phyloP scores from a whole-genome alignment of 2,329 filamentous ascomycete species.

The Colletotrichum sojae region DNA sequence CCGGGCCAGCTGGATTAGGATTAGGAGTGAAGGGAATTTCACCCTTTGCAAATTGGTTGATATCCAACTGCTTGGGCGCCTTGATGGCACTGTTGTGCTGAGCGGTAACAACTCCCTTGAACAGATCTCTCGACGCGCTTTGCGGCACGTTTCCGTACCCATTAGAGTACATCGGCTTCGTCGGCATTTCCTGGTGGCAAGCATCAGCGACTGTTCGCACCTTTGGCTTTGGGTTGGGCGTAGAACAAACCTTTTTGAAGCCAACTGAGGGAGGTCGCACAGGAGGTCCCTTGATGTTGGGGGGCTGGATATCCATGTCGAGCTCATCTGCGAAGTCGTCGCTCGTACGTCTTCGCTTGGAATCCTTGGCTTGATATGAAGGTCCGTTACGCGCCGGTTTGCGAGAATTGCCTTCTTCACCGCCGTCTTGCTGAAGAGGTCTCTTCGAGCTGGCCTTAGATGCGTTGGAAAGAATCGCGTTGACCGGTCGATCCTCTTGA shows the following conservation, averaged over 20 bases:
- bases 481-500: conserved; percentile 76
- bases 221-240: neutral
- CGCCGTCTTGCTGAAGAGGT: conserved; percentile 75
- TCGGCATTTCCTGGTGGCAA: conserved; percentile 67
- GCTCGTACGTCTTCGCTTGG: conserved; percentile 84
- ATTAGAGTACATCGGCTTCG: conserved; percentile 72
- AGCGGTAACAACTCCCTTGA: conserved; percentile 75
- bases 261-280: conserved; percentile 81
- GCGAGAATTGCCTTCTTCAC: conserved; percentile 67
- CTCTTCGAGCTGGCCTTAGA: conserved; percentile 83
- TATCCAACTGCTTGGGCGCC: conserved; percentile 80
- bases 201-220: conserved; percentile 18
- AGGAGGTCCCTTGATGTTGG: conserved; percentile 82
- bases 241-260: conserved; percentile 74
- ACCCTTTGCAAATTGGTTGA: conserved; percentile 90
- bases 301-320: conserved; percentile 70
- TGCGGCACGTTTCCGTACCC: conserved; percentile 74
- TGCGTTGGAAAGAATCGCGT: conserved; percentile 71
- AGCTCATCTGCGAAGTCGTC: conserved; percentile 78
- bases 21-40: conserved; percentile 89
- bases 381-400: conserved; percentile 67
- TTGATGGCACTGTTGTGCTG: conserved; percentile 78
- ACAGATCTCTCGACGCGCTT: conserved; percentile 68
- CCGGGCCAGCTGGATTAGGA: conserved; percentile 65
- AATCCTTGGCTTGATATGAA: conserved; percentile 78